These are phyloP conservation scores for Aspergillus intermedius DNA, from an alignment of 2,329 filamentous ascomycete genomes.

Conservation along the genomic window DNA sequence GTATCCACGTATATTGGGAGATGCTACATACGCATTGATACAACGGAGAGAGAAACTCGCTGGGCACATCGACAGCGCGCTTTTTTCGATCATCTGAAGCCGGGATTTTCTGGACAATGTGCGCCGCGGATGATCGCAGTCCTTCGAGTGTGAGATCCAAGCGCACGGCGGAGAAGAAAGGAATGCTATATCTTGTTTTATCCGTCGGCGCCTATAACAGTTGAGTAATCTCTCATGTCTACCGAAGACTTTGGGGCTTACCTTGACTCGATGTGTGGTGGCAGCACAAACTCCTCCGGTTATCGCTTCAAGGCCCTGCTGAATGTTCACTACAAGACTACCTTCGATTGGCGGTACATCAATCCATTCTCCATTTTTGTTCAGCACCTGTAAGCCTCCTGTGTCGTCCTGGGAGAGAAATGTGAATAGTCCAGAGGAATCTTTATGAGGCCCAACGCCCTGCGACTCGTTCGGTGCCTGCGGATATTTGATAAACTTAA, in stretches of 20 bases:
- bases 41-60: constrained; percentile 30
- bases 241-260: constrained; percentile 8
- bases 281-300: constrained; percentile 49
- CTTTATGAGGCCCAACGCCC: constrained; percentile 54
- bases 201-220: constrained; percentile 22
- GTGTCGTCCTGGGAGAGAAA: constrained; percentile 38
- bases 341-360: constrained; percentile 38
- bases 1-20: too few species aligned
- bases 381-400: constrained; percentile 43
- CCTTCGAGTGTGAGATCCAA: constrained; percentile 44
- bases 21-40: constrained; percentile 27
- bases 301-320: constrained; percentile 51
- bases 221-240: too few species aligned
- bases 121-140: constrained; percentile 24
- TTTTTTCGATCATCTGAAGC: constrained; percentile 25
- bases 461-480: constrained; percentile 36
- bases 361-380: constrained; percentile 41
- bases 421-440: constrained; percentile 43
- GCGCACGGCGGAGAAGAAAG: constrained; percentile 52
- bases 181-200: constrained; percentile 40
- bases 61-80: constrained; percentile 29
- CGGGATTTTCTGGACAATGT: constrained; percentile 26
- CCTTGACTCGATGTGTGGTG: constrained; percentile 32
- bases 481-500: constrained; percentile 54
- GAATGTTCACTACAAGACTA: constrained; percentile 43